These are phyloP conservation scores for Talaromyces sp. DNA, from an alignment of 2,329 filamentous ascomycete species.

Conservation along the genomic window DNA sequence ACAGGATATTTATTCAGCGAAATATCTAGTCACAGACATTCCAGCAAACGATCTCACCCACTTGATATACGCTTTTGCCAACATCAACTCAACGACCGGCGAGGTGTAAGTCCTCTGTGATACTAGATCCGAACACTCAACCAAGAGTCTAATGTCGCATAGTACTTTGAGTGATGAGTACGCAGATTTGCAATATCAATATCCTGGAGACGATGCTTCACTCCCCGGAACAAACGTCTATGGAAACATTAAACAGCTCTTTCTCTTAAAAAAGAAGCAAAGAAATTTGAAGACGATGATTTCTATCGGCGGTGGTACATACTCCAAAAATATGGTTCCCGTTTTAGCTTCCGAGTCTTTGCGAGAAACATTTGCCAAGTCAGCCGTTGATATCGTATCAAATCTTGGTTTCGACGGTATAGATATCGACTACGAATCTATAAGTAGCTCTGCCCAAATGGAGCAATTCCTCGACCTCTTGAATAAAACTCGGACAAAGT, in stretches of 20 bases:
- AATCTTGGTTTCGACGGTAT: conserved; percentile 63
- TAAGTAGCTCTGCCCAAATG: neutral
- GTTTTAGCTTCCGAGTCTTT: conserved; percentile 59
- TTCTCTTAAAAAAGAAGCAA: conserved; percentile 67
- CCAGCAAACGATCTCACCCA: conserved; percentile 4
- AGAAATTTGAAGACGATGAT: conserved; percentile 74
- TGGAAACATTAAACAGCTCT: conserved; percentile 15
- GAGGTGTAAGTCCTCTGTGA: conserved; percentile 1
- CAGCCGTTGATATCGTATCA: conserved; percentile 68
- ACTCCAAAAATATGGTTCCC: conserved; percentile 66
- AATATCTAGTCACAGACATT: conserved; percentile 48
- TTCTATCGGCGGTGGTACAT: conserved; percentile 78
- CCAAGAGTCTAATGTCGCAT: neutral
- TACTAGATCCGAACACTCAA: neutral
- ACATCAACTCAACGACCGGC: conserved; percentile 5
- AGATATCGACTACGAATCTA: conserved; percentile 39
- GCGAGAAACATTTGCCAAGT: conserved; percentile 60
- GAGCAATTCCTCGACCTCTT: conserved; percentile 5
- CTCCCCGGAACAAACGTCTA: conserved; percentile 4
- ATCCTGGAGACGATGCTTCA: conserved; percentile 2
- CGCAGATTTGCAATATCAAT: conserved; percentile 5
- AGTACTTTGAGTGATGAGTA: conserved; percentile 5
- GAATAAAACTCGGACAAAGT: neutral
- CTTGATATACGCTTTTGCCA: conserved; percentile 6
- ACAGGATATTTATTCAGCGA: conserved; percentile 75